These are phyloP conservation scores for Penicillium sp. DNA, from an alignment of 2,329 filamentous ascomycete species.

Conservation along the genomic window DNA sequence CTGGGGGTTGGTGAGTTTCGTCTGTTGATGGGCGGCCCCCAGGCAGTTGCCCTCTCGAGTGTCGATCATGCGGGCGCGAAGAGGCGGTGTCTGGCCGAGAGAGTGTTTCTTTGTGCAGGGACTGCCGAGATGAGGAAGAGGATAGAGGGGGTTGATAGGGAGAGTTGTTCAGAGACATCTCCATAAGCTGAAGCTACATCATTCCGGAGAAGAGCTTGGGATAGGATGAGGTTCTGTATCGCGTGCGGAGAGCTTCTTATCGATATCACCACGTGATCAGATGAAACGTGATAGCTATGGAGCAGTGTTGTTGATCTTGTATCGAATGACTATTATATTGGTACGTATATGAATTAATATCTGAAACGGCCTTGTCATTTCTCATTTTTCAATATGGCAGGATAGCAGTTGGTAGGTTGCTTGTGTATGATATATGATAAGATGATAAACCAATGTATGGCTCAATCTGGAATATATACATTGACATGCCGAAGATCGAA, in stretches of 20 bases:
- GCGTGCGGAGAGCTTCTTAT: constrained; percentile 26
- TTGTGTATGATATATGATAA: not conserved
- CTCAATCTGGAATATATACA: not conserved
- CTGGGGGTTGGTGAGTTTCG: constrained; percentile 1
- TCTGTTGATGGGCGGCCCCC: constrained; percentile 6
- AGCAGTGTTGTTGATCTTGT: not conserved
- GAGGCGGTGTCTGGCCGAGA: constrained; percentile 13
- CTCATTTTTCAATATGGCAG: not conserved
- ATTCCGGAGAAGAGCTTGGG: constrained; percentile 9
- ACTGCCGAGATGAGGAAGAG: constrained; percentile 31
- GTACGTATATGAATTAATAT: not conserved
- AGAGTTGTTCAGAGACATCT: constrained; percentile 35
- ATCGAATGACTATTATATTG: not conserved
- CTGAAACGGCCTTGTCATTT: not conserved
- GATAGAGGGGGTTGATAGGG: constrained; percentile 19
- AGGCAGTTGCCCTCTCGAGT: constrained; percentile 5
- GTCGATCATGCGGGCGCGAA: constrained; percentile 14
- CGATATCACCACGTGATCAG: constrained; percentile 22
- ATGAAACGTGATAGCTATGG: not conserved
- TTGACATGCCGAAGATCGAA: not conserved
- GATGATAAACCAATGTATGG: not conserved
- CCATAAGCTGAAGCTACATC: constrained; percentile 31
- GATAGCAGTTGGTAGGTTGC: not conserved
- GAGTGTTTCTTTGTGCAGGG: constrained; percentile 14
- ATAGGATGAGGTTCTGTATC: constrained; percentile 5